These are phyloP conservation scores for Sporothrix schenckii DNA, from an alignment of 2,329 filamentous ascomycete genomes.

Conservation along the genomic window DNA sequence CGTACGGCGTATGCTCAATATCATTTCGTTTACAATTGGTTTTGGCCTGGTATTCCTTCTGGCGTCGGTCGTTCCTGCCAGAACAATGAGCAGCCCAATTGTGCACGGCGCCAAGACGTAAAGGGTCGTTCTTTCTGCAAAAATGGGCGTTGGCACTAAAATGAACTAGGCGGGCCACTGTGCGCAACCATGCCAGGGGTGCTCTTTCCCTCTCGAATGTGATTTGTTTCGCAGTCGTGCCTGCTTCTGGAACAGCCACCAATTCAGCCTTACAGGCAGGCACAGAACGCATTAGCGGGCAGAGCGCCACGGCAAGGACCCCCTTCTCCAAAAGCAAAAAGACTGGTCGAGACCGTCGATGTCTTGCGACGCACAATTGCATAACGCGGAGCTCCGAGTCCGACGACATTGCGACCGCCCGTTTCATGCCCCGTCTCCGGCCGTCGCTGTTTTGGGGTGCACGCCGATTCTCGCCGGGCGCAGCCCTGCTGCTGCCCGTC, in stretches of 20 bases:
- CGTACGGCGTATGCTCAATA: neutral
- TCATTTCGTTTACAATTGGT: neutral
- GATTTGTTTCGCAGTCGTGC: conserved; percentile 4
- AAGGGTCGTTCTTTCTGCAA: conserved; percentile 6
- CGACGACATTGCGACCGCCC: neutral
- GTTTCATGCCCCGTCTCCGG: conserved; percentile 64
- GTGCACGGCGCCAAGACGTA: neutral
- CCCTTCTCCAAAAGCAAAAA: neutral
- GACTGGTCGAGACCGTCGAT: conserved; percentile 2
- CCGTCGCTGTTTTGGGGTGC: conserved; percentile 61
- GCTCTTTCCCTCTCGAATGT: neutral
- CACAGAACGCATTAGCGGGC: conserved; percentile 1
- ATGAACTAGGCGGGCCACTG: neutral
- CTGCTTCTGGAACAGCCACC: neutral
- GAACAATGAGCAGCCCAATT: no score
- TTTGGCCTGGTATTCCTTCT: conserved; percentile 2
- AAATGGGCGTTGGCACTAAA: neutral
- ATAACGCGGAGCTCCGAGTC: neutral
- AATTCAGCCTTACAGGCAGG: conserved; percentile 16
- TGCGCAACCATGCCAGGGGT: neutral
- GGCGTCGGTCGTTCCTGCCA: neutral
- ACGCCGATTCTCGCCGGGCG: conserved; percentile 55
- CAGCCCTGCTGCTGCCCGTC: conserved; percentile 63
- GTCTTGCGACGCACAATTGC: neutral
- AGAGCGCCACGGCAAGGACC: conserved; percentile 7